Conservation (phyloP, 805 yeast species). For the Barnettozyma californica region DNA sequence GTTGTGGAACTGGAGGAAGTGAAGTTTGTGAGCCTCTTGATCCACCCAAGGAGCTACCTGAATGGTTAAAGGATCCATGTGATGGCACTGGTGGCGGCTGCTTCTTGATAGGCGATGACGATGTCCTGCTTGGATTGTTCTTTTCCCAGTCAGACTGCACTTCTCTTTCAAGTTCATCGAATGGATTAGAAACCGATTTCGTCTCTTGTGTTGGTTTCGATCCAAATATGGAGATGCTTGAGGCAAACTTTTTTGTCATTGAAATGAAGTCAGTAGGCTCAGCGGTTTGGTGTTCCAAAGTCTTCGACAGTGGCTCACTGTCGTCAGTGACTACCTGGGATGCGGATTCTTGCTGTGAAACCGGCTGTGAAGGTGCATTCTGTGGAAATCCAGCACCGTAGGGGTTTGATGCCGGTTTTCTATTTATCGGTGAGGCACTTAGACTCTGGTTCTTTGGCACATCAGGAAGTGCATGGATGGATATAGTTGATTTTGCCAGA, state of each 20-base stretch:
- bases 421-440: background rate
- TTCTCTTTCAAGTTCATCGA: constrained; percentile 30
- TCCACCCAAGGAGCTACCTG: background rate
- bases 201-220: background rate
- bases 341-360: background rate
- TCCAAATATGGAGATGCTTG: constrained; percentile 12
- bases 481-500: constrained; percentile 6
- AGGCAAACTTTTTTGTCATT: constrained; percentile 16
- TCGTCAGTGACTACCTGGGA: constrained; percentile 4
- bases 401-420: background rate
- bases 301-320: background rate
- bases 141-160: constrained; percentile 28
- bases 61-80: constrained; percentile 15
- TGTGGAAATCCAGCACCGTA: background rate
- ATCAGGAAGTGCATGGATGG: constrained; percentile 22
- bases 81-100: constrained; percentile 26
- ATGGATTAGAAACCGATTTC: constrained; percentile 16
- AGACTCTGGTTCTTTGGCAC: constrained; percentile 14
- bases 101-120: constrained; percentile 5
- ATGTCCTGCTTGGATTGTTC: constrained; percentile 10
- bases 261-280: constrained; percentile 10
- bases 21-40: constrained; percentile 6
- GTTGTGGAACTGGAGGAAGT: constrained; percentile 13
- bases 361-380: constrained; percentile 6
- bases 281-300: background rate